Base-by-base conservation (phyloP, 208 protist species). In the Giardia duodenalis region DNA sequence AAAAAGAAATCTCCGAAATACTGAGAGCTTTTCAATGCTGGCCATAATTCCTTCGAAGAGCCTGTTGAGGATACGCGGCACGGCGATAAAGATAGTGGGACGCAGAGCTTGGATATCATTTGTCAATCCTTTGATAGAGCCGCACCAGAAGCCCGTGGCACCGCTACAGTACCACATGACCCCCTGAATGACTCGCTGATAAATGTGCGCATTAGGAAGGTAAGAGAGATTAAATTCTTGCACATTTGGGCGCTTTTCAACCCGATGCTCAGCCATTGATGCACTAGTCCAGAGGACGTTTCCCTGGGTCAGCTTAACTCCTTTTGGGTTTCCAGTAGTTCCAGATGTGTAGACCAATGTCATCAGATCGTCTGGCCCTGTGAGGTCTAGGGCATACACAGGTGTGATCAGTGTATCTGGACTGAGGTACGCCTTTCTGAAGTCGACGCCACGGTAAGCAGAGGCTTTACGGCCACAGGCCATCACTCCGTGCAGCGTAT, bases 291-390 rank as follows among this genome's bases (percentile, higher is more conserved):
- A 46, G 0, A 92, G 92, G 2, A 93, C 19, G 45, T 90, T 87
- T 0, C 0, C 67, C 42, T 94, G 93, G 0, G 92, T 94, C 1
- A 93, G 3, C 43, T 93, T 46, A 3, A 47, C 92, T 44, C 93
- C 93, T 44, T 94, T 94, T 1, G 93, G 93, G 2, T 76, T 44
- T 0, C 93, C 93, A 0, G 91, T 46, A 30, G 93, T 94, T 0
- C 93, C 93, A 67, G 46, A 88, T 3, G 93, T 94, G 47, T 93
- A 94, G 0, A 94, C 47, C n/a, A 94, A 4, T n/a, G 93, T 92
- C 4, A 93, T 19, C 22, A 89, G 43, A 76, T 93, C 93, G 45
- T 92, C 2, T 0, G 76, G 43, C 22, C 30, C n/a, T 44, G 90
- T 92, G 22, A 1, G 43, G 2, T 0, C 47, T 46, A 0, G 39